Evolutionary conservation across 345 rosid genomes (phyloP).

Genomic region (Lagerstroemia speciosa): DNA sequence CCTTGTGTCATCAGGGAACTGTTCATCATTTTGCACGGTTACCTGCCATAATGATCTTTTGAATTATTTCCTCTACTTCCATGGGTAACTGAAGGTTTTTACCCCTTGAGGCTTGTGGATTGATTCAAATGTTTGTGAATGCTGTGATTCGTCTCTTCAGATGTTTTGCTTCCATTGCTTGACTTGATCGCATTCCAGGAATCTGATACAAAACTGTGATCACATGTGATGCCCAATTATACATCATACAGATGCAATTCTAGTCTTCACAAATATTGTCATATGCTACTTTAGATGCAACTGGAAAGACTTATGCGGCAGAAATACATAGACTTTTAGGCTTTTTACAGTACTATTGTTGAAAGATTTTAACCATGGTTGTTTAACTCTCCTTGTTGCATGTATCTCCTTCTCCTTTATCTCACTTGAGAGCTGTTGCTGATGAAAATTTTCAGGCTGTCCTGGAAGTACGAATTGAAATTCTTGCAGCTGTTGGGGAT

Average conservation of each 20-base stretch:
- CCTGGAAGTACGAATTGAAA: conserved; percentile 68
- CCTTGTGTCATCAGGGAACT: neutral
- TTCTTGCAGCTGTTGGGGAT: conserved; percentile 68
- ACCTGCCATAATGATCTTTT: neutral
- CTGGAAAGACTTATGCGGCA: neutral
- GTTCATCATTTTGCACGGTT: neutral
- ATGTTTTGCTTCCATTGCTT: neutral
- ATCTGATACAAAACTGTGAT: neutral
- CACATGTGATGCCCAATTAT: neutral
- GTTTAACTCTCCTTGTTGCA: neutral
- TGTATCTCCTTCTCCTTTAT: neutral
- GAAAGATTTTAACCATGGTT: neutral
- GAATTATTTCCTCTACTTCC: neutral
- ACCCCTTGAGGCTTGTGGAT: neutral
- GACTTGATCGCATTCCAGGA: neutral
- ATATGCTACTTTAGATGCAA: neutral
- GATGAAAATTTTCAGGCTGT: conserved; percentile 51
- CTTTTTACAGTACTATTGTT: neutral
- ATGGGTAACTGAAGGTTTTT: neutral
- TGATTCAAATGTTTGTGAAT: neutral
- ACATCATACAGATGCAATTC: neutral
- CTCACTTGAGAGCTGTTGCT: conserved; percentile 2
- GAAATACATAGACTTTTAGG: neutral
- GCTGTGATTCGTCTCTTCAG: neutral
- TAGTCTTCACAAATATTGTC: neutral